These are phyloP conservation scores for Smithsoniella earleae DNA, from an alignment of 163 green algal genomes.

Conservation along the genomic window DNA sequence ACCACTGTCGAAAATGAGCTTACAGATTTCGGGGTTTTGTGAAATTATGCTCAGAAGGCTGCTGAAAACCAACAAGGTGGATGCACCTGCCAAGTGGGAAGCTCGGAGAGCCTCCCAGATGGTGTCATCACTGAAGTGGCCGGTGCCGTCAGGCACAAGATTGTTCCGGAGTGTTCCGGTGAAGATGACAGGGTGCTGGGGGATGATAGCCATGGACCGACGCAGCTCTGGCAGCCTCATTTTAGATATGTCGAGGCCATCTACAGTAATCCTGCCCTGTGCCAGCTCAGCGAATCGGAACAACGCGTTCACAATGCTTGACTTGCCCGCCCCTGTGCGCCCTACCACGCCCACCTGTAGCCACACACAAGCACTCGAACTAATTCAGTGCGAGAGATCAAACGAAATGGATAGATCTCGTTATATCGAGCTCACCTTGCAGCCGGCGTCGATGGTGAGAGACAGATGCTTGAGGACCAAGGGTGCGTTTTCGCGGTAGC, in stretches of 20 bases:
- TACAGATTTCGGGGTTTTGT: no score
- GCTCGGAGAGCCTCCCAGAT: conserved; percentile 55
- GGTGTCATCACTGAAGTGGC: conserved; percentile 44
- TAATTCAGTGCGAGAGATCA: no score
- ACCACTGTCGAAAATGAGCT: no score
- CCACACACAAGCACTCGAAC: no score
- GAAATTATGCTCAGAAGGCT: no score
- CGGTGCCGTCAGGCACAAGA: conserved; percentile 57
- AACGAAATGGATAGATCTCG: no score
- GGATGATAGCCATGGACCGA: conserved; percentile 46
- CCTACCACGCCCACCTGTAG: conserved; percentile 50
- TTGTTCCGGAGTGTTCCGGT: conserved; percentile 60
- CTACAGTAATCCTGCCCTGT: conserved; percentile 39
- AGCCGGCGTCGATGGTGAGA: background rate
- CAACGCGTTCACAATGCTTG: conserved; percentile 11
- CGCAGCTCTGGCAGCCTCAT: conserved; percentile 41
- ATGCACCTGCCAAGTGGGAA: conserved; percentile 30
- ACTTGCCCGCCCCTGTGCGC: conserved; percentile 43
- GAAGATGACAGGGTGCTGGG: conserved; percentile 65
- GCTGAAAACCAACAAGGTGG: no score
- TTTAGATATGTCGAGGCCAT: conserved; percentile 43
- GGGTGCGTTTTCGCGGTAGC: background rate
- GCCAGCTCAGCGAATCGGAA: conserved; percentile 47
- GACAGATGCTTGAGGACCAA: background rate
- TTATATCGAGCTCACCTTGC: background rate